Evolutionary conservation across 1,284 basidiomycete species (phyloP), one percentile per base, ranked within the genome.

Genomic region (Irpex sp.): DNA sequence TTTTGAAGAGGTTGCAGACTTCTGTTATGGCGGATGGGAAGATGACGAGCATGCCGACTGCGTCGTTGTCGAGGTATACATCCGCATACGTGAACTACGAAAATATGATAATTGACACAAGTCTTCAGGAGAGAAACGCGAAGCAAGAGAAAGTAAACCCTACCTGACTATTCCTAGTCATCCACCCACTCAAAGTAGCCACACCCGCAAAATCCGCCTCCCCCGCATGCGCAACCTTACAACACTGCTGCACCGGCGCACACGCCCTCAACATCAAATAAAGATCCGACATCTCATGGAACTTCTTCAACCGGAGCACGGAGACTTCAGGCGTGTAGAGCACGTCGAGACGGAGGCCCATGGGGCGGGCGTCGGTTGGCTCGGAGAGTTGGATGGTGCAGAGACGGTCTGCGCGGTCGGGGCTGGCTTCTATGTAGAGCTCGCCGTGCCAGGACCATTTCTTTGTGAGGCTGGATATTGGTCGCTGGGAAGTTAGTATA

Each of bases 11-110:
- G 7, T 70, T 65, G 59, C 69, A 73, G 9, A 78, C 57, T n/a
- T 70, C 58, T 4, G 60, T 51, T 31, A 69, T 65, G 4, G 65
- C 62, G 5, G 71, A 64, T 1, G 76, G 73, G 59, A 74, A 74
- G 26, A 89, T 75, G 21, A 85, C 66, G 48, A 85, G 71, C 11
- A 78, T 58, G 17, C 78, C 82, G 11, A 72, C 76, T 62, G 77
- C 72, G 37, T 76, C 72, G 21, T 75, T 74, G 64, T 86, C 83
- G 56, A 85, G 70, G 51, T 72, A 72, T 0, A 85, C 69, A 37
- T 83, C 80, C 9, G 83, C 72, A 58, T 82, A 75, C 55, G 83
- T 80, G 63, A 83, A 78, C 89, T 91, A 64, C 51, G 57, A 60
- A 17, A 67, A 59, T 57, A n/a, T 58, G 40, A 31, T 49, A 64